A percentile compares a stretch with the other conserved stretches of the same genome.
These are phyloP conservation scores for Penicillium corylophilum DNA, from an alignment of 2,329 filamentous ascomycete genomes.

Conservation along the genomic window DNA sequence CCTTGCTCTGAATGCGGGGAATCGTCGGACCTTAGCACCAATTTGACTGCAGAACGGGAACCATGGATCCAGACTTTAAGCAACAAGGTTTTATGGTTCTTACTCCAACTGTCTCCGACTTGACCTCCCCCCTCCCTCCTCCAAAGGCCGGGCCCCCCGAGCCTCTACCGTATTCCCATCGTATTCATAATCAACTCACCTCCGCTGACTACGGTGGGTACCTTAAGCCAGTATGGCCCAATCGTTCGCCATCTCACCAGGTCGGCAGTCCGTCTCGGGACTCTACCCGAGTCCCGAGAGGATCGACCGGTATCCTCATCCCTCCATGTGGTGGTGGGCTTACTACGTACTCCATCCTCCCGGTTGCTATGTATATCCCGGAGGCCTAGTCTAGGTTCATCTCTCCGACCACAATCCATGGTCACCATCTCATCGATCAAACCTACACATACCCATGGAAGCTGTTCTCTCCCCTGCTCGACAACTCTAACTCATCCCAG, in stretches of 20 bases:
- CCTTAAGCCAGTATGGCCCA: no score
- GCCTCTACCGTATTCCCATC: constrained; percentile 6
- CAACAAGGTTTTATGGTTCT: neutral
- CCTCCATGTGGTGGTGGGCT: neutral
- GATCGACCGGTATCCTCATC: neutral
- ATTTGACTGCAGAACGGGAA: constrained; percentile 6
- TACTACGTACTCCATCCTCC: neutral
- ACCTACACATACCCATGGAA: neutral
- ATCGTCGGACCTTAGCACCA: neutral
- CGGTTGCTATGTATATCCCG: neutral
- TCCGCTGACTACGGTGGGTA: neutral
- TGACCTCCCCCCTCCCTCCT: no score
- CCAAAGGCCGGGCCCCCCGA: neutral
- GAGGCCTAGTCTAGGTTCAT: neutral
- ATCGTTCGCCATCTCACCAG: neutral
- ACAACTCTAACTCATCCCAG: neutral
- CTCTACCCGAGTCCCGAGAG: no score
- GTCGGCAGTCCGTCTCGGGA: neutral
- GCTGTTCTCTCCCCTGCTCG: neutral
- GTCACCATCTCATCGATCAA: neutral
- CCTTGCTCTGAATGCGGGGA: neutral
- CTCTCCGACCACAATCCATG: no score
- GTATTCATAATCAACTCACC: constrained; percentile 2
- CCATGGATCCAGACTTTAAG: neutral
- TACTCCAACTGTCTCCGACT: constrained; percentile 10